Percentiles rank a stretch among this genome's conserved stretches.
Conservation (phyloP, 306 rosid species). For the Oemleria cerasiformis region DNA sequence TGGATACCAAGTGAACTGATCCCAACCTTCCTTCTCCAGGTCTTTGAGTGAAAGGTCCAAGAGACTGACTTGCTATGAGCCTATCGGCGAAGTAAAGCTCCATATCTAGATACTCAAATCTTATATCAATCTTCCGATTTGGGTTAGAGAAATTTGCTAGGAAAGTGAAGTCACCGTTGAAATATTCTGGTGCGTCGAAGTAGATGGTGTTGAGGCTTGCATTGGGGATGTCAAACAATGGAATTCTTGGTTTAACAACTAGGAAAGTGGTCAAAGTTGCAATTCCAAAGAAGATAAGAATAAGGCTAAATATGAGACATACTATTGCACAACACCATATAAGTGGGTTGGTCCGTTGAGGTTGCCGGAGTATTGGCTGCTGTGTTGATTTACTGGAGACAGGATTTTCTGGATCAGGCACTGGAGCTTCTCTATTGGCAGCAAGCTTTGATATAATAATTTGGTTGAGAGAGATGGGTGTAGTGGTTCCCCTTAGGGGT, state of each 20-base stretch:
- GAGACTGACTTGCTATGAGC: constrained; percentile 60
- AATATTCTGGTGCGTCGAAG: constrained; percentile 69
- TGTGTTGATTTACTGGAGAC: constrained; percentile 28
- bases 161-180: constrained; percentile 76
- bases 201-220: constrained; percentile 71
- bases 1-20: constrained; percentile 64
- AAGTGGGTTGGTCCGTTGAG: constrained; percentile 63
- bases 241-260: constrained; percentile 60
- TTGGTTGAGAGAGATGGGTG: constrained; percentile 42
- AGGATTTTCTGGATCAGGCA: constrained; percentile 17
- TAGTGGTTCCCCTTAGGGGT: constrained; percentile 20
- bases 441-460: constrained; percentile 34
- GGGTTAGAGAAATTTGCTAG: constrained; percentile 87
- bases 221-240: constrained; percentile 66
- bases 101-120: constrained; percentile 55
- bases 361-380: constrained; percentile 34
- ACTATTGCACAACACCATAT: constrained; percentile 69
- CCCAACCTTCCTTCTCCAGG: constrained; percentile 57
- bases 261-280: constrained; percentile 65
- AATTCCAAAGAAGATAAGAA: constrained; percentile 76
- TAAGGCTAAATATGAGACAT: constrained; percentile 74
- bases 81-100: constrained; percentile 68
- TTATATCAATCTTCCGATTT: constrained; percentile 53
- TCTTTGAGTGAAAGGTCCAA: constrained; percentile 60
- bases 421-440: constrained; percentile 22